These are phyloP conservation scores for Amorphotheca resinae DNA, from an alignment of 495 filamentous ascomycete genomes.

Conservation along the genomic window DNA sequence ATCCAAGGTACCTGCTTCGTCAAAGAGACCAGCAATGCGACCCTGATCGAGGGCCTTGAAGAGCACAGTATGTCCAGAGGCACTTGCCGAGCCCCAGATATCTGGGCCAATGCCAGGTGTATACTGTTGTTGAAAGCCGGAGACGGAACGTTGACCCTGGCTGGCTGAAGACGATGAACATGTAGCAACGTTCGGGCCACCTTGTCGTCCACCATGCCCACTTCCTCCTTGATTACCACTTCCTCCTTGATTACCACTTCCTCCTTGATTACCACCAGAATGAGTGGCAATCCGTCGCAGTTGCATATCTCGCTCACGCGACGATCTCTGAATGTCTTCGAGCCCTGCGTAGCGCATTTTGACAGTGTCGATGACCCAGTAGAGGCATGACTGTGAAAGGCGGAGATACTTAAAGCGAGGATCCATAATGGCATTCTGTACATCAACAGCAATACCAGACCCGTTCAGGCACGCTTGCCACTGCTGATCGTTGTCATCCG, in stretches of 20 bases:
- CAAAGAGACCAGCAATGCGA: constrained; percentile 9
- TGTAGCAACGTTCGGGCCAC: not conserved
- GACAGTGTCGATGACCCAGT: constrained; percentile 5
- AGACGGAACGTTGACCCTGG: not conserved
- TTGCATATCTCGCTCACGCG: not conserved
- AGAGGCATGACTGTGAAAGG: constrained; percentile 13
- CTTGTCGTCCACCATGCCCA: not conserved
- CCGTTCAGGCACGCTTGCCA: constrained; percentile 12
- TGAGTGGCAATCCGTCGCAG: not conserved
- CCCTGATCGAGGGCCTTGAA: constrained; percentile 12
- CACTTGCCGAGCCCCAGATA: constrained; percentile 3
- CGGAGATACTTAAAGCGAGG: constrained; percentile 9
- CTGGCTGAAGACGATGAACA: not conserved
- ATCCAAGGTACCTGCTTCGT: constrained; percentile 8
- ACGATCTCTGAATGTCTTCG: not conserved
- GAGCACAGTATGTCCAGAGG: constrained; percentile 7
- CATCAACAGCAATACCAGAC: constrained; percentile 8
- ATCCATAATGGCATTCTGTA: constrained; percentile 7
- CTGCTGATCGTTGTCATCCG: constrained; percentile 1
- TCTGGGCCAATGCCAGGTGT: not conserved
- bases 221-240: not conserved
- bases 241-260: not conserved
- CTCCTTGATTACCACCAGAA: not conserved
- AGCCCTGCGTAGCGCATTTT: not conserved
- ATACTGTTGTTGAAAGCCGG: constrained; percentile 3